A percentile compares a stretch with the other conserved stretches of the same genome.
Conservation (phyloP, 140 eudicot species). For the Bidens hawaiensis region DNA sequence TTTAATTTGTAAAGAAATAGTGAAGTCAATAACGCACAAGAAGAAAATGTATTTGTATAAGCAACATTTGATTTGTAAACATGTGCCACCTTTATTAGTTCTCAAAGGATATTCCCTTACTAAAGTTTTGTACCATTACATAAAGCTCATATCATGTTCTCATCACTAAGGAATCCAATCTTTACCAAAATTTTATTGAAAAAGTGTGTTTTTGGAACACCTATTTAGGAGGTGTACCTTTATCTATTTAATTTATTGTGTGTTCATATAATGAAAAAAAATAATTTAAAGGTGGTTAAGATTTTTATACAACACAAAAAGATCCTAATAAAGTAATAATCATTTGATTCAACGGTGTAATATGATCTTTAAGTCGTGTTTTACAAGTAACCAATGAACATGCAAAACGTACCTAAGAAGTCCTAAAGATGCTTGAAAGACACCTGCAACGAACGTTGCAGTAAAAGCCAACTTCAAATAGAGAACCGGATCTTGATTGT, state of each 20-base stretch:
- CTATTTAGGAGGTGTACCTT: background rate
- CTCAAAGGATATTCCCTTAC: slow-evolving; percentile 31
- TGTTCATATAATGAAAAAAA: background rate
- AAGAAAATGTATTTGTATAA: slow-evolving; percentile 13
- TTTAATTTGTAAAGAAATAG: background rate
- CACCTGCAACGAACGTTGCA: slow-evolving; percentile 88
- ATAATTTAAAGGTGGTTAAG: background rate
- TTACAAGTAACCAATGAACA: background rate
- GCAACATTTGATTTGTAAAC: slow-evolving; percentile 13
- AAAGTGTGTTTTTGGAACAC: background rate
- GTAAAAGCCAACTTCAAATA: slow-evolving; percentile 92
- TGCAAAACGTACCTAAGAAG: slow-evolving; percentile 54
- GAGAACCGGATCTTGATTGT: slow-evolving; percentile 50
- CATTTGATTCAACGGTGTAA: background rate
- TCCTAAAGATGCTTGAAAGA: slow-evolving; percentile 90
- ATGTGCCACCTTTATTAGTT: slow-evolving; percentile 25
- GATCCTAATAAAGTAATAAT: background rate
- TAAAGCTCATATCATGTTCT: slow-evolving; percentile 15
- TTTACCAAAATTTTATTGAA: background rate
- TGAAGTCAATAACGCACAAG: slow-evolving; percentile 29
- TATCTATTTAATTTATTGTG: too few species aligned
- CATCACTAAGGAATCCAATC: slow-evolving; percentile 18
- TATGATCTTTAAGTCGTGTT: background rate
- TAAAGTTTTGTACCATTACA: slow-evolving; percentile 40
- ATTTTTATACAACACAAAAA: background rate